A percentile compares a stretch with the other conserved stretches of the same genome.
These are phyloP conservation scores for Ustilago trichophora DNA, from an alignment of 1,284 basidiomycete species.

Conservation along the genomic window DNA sequence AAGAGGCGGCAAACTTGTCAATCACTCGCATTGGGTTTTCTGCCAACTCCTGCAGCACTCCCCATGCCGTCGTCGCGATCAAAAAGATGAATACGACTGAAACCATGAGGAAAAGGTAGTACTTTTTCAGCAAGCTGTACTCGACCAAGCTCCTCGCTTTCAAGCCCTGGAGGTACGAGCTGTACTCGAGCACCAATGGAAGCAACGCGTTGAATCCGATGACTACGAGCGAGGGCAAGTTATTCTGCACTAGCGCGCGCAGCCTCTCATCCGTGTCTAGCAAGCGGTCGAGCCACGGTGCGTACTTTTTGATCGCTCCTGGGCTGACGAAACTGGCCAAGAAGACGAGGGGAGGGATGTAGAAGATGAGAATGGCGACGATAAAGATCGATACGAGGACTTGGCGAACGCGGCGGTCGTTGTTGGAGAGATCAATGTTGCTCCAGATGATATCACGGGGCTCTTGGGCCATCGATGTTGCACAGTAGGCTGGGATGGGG, in stretches of 20 bases:
- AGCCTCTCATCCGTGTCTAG: constrained; percentile 83
- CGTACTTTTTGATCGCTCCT: constrained; percentile 85
- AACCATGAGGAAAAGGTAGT: constrained; percentile 84
- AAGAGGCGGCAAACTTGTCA: constrained; percentile 59
- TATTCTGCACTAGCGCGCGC: constrained; percentile 88
- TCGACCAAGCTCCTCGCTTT: constrained; percentile 90
- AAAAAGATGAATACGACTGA: constrained; percentile 97
- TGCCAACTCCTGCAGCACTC: constrained; percentile 70
- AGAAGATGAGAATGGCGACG: constrained; percentile 73
- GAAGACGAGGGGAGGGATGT: constrained; percentile 68
- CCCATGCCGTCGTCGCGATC: constrained; percentile 86
- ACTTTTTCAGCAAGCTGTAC: constrained; percentile 86
- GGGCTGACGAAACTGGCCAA: constrained; percentile 87
- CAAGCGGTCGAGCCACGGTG: constrained; percentile 80
- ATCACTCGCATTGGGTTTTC: constrained; percentile 62
- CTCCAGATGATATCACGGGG: constrained; percentile 95
- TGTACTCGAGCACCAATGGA: constrained; percentile 89
- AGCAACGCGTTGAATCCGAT: constrained; percentile 87
- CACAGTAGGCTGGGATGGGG: constrained; percentile 55
- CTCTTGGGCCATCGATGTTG: constrained; percentile 76
- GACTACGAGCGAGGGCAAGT: constrained; percentile 87
- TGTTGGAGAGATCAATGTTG: constrained; percentile 76
- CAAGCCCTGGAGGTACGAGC: constrained; percentile 83
- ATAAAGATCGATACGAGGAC: constrained; percentile 70
- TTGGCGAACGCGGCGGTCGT: constrained; percentile 56